phyloP scores from a whole-genome alignment of 2,329 filamentous ascomycete species.

The Colletotrichum nymphaeae region DNA sequence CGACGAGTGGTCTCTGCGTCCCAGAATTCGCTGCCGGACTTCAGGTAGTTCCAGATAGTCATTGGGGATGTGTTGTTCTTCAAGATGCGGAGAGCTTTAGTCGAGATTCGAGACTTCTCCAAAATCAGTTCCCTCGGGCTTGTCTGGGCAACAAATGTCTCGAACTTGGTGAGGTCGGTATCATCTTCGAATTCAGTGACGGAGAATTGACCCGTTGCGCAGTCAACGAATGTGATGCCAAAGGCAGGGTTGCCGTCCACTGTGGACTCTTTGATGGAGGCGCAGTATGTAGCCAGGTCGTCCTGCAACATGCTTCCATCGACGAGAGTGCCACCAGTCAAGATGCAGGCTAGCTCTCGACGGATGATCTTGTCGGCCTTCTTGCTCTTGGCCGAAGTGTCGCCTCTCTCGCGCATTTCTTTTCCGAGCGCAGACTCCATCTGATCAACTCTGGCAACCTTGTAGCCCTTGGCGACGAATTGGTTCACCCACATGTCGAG shows the following conservation, averaged over 20 bases:
- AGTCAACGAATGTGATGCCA: slow-evolving; percentile 93
- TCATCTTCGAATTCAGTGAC: slow-evolving; percentile 94
- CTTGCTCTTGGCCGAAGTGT: slow-evolving; percentile 65
- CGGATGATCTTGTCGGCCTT: slow-evolving; percentile 95
- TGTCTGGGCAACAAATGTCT: slow-evolving; percentile 95
- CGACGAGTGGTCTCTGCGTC: slow-evolving; percentile 83
- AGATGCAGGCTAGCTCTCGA: slow-evolving; percentile 88
- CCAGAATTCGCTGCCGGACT: slow-evolving; percentile 91
- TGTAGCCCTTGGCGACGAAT: slow-evolving; percentile 97
- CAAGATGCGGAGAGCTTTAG: slow-evolving; percentile 90
- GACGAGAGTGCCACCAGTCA: slow-evolving; percentile 92
- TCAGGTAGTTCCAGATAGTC: slow-evolving; percentile 95
- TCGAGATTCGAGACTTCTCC: slow-evolving; percentile 87
- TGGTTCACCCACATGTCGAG: slow-evolving; percentile 98
- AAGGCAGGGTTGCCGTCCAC: slow-evolving; percentile 83
- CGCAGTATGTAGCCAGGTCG: slow-evolving; percentile 96
- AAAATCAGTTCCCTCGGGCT: slow-evolving; percentile 88
- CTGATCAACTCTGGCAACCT: slow-evolving; percentile 96
- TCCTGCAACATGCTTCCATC: slow-evolving; percentile 97
- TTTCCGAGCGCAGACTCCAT: slow-evolving; percentile 96
- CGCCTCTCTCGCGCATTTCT: slow-evolving; percentile 96
- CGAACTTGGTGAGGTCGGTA: slow-evolving; percentile 93
- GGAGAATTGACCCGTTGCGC: slow-evolving; percentile 94
- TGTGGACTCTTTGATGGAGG: slow-evolving; percentile 88
- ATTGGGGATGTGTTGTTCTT: slow-evolving; percentile 96